Conservation (phyloP, 768 basidiomycete genomes). For the Strobilomyces echinocephalus region DNA sequence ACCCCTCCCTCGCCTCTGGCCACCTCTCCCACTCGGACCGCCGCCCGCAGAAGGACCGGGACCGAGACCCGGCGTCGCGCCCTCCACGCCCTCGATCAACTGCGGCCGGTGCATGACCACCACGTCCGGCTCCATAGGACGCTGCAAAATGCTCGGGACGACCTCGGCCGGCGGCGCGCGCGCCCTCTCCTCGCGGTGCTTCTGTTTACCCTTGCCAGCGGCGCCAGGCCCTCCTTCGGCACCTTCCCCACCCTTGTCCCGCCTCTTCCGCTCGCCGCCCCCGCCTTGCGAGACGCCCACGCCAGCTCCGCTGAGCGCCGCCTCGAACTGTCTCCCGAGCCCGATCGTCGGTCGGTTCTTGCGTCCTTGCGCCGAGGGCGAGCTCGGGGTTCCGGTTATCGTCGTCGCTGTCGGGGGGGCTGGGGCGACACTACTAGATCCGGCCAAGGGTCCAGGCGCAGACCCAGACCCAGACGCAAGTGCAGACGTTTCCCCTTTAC, state of each 20-base stretch:
- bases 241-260: conserved; percentile 30
- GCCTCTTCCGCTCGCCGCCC: conserved; percentile 33
- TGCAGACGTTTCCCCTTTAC: conserved; percentile 6
- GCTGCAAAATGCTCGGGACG: conserved; percentile 15
- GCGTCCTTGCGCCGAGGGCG: conserved; percentile 12
- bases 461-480: neutral
- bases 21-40: no score
- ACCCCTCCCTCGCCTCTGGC: no score
- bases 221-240: neutral
- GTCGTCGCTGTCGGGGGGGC: neutral
- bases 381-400: conserved; percentile 1
- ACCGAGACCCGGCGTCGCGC: no score
- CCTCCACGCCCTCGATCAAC: no score
- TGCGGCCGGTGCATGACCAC: no score
- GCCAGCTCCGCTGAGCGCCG: no score
- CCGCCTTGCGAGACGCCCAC: neutral
- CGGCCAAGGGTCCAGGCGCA: neutral
- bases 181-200: conserved; percentile 10
- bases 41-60: no score
- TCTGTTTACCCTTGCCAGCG: conserved; percentile 13
- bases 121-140: no score
- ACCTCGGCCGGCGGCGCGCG: neutral
- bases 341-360: no score
- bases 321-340: no score
- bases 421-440: neutral